Percentiles rank a stretch among this genome's conserved stretches.
Evolutionary conservation across 1,284 basidiomycete genomes (phyloP).

Genomic region (Naganishia liquefaciens): DNA sequence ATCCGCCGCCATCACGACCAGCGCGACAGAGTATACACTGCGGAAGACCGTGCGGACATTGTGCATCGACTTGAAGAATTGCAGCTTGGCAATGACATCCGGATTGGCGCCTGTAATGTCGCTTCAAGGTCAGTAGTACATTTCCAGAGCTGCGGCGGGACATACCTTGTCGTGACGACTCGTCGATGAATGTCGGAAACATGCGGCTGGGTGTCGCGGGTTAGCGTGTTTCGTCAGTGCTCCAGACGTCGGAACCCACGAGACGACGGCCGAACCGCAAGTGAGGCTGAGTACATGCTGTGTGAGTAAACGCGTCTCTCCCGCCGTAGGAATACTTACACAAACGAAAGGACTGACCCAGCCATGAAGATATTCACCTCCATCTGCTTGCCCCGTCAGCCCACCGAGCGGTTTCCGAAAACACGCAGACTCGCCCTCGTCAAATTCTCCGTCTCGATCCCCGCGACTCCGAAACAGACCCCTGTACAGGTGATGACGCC

Average conservation of each 20-base stretch:
- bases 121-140: background rate
- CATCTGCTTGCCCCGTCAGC: constrained; percentile 19
- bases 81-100: constrained; percentile 43
- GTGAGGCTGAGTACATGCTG: constrained; percentile 35
- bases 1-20: constrained; percentile 40
- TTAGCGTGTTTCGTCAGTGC: background rate
- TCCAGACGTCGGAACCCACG: background rate
- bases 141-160: background rate
- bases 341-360: constrained; percentile 35
- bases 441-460: constrained; percentile 28
- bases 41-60: constrained; percentile 41
- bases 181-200: constrained; percentile 33
- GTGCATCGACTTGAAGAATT: constrained; percentile 44
- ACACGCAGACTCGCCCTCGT: constrained; percentile 25
- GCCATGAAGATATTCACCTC: constrained; percentile 41
- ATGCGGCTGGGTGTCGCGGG: constrained; percentile 13
- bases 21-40: constrained; percentile 37
- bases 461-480: constrained; percentile 20
- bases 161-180: constrained; percentile 24
- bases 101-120: constrained; percentile 38
- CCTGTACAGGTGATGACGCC: constrained; percentile 19
- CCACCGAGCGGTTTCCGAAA: background rate
- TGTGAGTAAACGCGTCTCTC: background rate
- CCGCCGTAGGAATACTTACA: constrained; percentile 36
- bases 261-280: constrained; percentile 36